A percentile compares a stretch with the other conserved stretches of the same genome.
phyloP scores from a whole-genome alignment of 2,329 filamentous ascomycete species.

The Dactylellina sp. region DNA sequence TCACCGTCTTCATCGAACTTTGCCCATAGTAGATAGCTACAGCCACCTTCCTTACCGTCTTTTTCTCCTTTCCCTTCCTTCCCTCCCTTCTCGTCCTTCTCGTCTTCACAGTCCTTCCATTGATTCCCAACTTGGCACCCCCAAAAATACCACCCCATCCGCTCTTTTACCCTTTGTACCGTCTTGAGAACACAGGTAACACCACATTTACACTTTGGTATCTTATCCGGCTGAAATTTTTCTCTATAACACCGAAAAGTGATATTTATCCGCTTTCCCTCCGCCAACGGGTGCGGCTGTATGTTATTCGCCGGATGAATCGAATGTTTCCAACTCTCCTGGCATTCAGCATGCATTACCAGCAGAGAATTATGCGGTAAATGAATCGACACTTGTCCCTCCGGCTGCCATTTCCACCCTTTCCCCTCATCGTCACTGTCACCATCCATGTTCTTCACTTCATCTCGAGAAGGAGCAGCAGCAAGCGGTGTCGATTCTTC shows the following conservation, averaged over 20 bases:
- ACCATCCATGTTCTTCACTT: neutral
- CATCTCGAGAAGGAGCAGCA: no score
- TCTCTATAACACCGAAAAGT: conserved; percentile 90
- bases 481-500: conserved; percentile 8
- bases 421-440: conserved; percentile 60
- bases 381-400: conserved; percentile 91
- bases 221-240: conserved; percentile 79
- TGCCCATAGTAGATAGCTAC: conserved; percentile 85
- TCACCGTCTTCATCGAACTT: conserved; percentile 87
- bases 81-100: conserved; percentile 60
- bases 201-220: conserved; percentile 80
- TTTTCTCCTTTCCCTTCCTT: conserved; percentile 15
- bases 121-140: conserved; percentile 85
- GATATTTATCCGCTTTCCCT: conserved; percentile 86
- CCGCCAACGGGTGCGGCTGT: conserved; percentile 84
- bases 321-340: conserved; percentile 92
- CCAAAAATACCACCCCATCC: conserved; percentile 85
- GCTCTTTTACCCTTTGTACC: conserved; percentile 75
- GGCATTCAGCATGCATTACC: conserved; percentile 98
- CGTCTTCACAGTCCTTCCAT: conserved; percentile 69
- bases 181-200: conserved; percentile 70
- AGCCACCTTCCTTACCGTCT: conserved; percentile 69
- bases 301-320: conserved; percentile 80
- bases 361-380: conserved; percentile 93
- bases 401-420: conserved; percentile 64